phyloP scores from a whole-genome alignment of 176 grass and related monocot genomes.

The Alloteropsis semialata region DNA sequence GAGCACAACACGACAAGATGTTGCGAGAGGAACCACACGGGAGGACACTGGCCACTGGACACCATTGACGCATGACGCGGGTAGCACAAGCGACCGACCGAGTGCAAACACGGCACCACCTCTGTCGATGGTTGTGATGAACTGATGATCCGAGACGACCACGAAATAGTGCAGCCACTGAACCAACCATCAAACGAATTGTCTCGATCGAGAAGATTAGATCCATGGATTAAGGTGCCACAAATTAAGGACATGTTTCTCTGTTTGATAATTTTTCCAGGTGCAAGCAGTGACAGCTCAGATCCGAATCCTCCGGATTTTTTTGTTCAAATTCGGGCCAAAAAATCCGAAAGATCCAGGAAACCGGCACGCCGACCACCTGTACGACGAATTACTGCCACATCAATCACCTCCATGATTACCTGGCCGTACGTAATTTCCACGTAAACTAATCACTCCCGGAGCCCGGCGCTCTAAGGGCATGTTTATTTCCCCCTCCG shows the following conservation, averaged over 20 bases:
- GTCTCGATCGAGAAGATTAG: background rate
- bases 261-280: background rate
- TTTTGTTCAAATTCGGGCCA: background rate
- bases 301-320: background rate
- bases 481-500: too few relatives aligned
- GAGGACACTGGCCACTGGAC: background rate
- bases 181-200: background rate
- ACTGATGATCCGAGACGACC: background rate
- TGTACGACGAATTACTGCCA: background rate
- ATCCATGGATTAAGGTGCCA: background rate
- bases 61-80: background rate
- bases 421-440: background rate
- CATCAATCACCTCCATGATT: slow-evolving; percentile 23
- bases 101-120: background rate
- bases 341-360: background rate
- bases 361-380: background rate
- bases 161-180: background rate
- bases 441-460: slow-evolving; percentile 19
- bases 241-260: background rate
- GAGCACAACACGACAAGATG: background rate
- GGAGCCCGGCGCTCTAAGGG: slow-evolving; percentile 23
- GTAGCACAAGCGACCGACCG: background rate
- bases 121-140: background rate
- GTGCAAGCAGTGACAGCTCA: background rate
- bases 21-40: background rate